Evolutionary conservation across 352 stramenopile species (phyloP).

Genomic region (Lagenidium sp.): DNA sequence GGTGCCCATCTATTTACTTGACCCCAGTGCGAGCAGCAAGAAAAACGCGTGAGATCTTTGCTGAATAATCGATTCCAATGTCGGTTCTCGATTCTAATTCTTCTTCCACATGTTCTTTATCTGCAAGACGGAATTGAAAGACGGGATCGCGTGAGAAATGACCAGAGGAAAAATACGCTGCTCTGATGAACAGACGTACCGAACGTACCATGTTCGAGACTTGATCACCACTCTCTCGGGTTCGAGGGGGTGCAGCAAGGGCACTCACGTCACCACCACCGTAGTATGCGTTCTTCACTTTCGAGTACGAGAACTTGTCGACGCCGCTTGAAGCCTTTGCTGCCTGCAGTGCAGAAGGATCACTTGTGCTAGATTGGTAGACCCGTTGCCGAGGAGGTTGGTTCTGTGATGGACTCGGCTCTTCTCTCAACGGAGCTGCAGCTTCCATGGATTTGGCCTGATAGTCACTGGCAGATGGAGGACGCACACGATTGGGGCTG

Average conservation of each 20-base stretch:
- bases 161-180: no score
- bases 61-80: no score
- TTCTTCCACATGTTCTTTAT: slow-evolving; percentile 84
- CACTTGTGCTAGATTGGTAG: slow-evolving; percentile 6
- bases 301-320: slow-evolving; percentile 19
- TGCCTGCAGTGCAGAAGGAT: slow-evolving; percentile 5
- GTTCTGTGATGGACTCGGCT: slow-evolving; percentile 4
- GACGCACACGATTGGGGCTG: slow-evolving; percentile 23
- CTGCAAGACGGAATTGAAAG: no score
- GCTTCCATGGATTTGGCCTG: slow-evolving; percentile 13
- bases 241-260: slow-evolving; percentile 6
- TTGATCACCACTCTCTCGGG: slow-evolving; percentile 10
- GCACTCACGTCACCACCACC: slow-evolving; percentile 12
- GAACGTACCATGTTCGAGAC: slow-evolving; percentile 18
- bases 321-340: slow-evolving; percentile 14
- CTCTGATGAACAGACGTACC: no score
- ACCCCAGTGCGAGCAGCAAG: no score
- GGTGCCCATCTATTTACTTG: no score
- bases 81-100: no score
- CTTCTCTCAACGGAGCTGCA: no score
- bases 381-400: slow-evolving; percentile 1
- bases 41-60: no score
- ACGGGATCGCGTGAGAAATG: no score
- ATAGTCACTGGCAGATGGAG: slow-evolving; percentile 8
- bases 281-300: slow-evolving; percentile 19